A percentile compares a stretch with the other conserved stretches of the same genome.
Evolutionary conservation across 2,329 filamentous ascomycete genomes (phyloP).

Genomic region (Eutypella sp.): DNA sequence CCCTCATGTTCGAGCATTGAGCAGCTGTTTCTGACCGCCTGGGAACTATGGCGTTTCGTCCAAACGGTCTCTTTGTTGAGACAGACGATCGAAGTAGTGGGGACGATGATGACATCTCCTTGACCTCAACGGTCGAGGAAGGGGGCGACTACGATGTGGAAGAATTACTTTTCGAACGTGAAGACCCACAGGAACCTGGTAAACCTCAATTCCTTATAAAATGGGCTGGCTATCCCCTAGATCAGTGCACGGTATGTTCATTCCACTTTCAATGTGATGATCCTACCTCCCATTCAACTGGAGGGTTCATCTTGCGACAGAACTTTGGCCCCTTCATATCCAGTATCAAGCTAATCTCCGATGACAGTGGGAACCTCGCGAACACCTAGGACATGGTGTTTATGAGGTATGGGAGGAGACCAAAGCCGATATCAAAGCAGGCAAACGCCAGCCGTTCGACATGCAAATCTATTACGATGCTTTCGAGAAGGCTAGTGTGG

Average conservation of each 20-base stretch:
- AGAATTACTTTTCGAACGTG: slow-evolving; percentile 44
- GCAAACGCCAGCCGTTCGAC: slow-evolving; percentile 32
- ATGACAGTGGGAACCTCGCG: slow-evolving; percentile 46
- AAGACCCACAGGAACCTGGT: slow-evolving; percentile 19
- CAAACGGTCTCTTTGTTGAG: slow-evolving; percentile 4
- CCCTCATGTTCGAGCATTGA: not conserved
- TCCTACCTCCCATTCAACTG: too few relatives aligned
- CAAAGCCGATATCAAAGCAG: slow-evolving; percentile 31
- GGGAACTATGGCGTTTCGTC: slow-evolving; percentile 10
- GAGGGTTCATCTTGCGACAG: too few relatives aligned
- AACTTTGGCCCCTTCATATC: too few relatives aligned
- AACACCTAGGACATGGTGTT: slow-evolving; percentile 36
- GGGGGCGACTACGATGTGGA: slow-evolving; percentile 51
- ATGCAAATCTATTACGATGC: slow-evolving; percentile 34
- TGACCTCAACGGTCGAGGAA: slow-evolving; percentile 48
- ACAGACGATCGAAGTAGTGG: slow-evolving; percentile 12
- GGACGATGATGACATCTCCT: slow-evolving; percentile 49
- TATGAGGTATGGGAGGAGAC: slow-evolving; percentile 38
- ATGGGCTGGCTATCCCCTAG: slow-evolving; percentile 56
- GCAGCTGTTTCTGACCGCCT: not conserved
- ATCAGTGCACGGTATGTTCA: slow-evolving; percentile 38
- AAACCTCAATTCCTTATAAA: slow-evolving; percentile 52
- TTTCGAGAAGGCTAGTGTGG: slow-evolving; percentile 16
- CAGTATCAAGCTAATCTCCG: too few relatives aligned
- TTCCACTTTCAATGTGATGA: slow-evolving; percentile 24